phyloP scores from a whole-genome alignment of 768 basidiomycete genomes.

The Pisolithus orientalis region DNA sequence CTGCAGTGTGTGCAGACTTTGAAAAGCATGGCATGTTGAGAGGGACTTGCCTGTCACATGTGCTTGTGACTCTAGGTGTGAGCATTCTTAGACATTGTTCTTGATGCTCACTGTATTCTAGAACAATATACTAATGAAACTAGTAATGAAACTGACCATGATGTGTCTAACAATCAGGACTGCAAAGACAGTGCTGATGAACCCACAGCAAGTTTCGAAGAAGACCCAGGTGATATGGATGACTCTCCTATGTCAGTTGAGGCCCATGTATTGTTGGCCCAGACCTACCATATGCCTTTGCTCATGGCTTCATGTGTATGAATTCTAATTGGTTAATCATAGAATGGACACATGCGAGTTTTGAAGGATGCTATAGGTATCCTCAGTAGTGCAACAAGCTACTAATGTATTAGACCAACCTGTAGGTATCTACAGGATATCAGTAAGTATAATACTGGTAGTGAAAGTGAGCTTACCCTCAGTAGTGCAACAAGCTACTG shows the following conservation, averaged over 20 bases:
- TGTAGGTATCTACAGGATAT: too few species aligned
- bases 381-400: too few species aligned
- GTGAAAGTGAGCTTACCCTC: too few species aligned
- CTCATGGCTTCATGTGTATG: not conserved
- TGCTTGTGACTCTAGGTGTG: not conserved
- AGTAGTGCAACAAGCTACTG: too few species aligned
- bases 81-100: not conserved
- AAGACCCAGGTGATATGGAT: not conserved
- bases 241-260: not conserved
- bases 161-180: not conserved
- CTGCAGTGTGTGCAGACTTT: conserved; percentile 15
- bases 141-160: not conserved
- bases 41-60: conserved; percentile 3
- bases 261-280: not conserved
- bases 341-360: not conserved
- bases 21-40: conserved; percentile 17
- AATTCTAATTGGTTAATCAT: not conserved
- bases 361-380: too few species aligned
- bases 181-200: not conserved
- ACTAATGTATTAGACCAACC: too few species aligned
- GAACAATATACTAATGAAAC: not conserved
- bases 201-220: not conserved
- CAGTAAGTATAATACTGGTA: too few species aligned
- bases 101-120: not conserved
- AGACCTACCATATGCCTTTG: not conserved